Conservation (phyloP, 2,329 filamentous ascomycete species). For the Penicillium sp. region DNA sequence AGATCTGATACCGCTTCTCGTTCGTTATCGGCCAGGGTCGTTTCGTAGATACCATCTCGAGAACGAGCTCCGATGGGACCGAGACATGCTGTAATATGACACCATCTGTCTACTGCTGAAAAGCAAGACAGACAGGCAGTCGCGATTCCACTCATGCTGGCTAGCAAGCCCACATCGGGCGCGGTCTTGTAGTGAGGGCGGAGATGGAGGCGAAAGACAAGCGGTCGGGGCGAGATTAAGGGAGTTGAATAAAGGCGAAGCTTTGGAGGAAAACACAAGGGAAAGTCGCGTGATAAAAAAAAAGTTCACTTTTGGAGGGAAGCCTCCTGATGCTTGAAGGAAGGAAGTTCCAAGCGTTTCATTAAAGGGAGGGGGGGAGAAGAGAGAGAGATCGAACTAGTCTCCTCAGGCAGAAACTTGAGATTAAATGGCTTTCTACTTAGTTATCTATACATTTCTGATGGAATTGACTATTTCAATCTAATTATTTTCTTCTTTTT, state of each 20-base stretch:
- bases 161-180: slow-evolving; percentile 32
- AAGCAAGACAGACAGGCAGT: slow-evolving; percentile 45
- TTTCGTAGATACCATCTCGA: slow-evolving; percentile 79
- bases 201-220: background rate
- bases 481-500: background rate
- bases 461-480: background rate
- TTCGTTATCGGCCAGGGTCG: slow-evolving; percentile 90
- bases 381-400: background rate
- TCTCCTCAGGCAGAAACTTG: slow-evolving; percentile 9
- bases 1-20: slow-evolving; percentile 95
- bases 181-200: slow-evolving; percentile 15
- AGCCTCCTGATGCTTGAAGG: slow-evolving; percentile 8
- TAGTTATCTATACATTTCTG: background rate
- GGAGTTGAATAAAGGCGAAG: slow-evolving; percentile 2
- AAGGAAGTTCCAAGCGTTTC: slow-evolving; percentile 3
- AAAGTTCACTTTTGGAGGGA: background rate
- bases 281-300: slow-evolving; percentile 1
- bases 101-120: slow-evolving; percentile 45
- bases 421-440: background rate
- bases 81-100: slow-evolving; percentile 45
- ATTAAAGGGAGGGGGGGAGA: slow-evolving; percentile 7
- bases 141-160: slow-evolving; percentile 40
- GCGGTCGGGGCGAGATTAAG: background rate
- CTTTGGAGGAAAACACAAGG: slow-evolving; percentile 1
- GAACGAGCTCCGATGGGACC: slow-evolving; percentile 62